phyloP scores from a whole-genome alignment of 768 basidiomycete genomes.

The Chiua virens region DNA sequence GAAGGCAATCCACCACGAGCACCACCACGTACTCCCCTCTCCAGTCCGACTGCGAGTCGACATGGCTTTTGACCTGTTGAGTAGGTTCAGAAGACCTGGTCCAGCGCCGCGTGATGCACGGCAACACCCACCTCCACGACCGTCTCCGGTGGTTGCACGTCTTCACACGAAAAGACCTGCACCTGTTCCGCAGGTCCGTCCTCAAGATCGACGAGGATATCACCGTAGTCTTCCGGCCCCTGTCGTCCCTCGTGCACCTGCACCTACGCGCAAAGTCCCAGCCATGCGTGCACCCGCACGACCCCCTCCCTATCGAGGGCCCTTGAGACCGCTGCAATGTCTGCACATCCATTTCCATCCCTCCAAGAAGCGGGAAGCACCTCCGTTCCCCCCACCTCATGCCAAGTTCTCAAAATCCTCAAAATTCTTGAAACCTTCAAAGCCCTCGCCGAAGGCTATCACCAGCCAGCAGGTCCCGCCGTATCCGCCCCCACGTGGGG shows the following conservation, averaged over 20 bases:
- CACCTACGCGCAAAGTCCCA: slow-evolving; percentile 16
- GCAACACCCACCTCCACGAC: slow-evolving; percentile 15
- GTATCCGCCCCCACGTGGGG: slow-evolving; percentile 24
- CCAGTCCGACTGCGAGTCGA: slow-evolving; percentile 8
- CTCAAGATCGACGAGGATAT: slow-evolving; percentile 19
- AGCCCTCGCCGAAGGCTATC: background rate
- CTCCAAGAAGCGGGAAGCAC: slow-evolving; percentile 19
- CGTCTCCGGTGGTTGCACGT: slow-evolving; percentile 14
- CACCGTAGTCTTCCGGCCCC: slow-evolving; percentile 8
- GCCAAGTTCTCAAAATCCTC: background rate
- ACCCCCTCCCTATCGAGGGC: slow-evolving; percentile 9
- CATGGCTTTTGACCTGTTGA: slow-evolving; percentile 30
- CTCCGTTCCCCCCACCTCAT: slow-evolving; percentile 5
- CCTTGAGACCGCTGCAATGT: slow-evolving; percentile 18
- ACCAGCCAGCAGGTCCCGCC: slow-evolving; percentile 13
- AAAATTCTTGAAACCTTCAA: too few relatives aligned
- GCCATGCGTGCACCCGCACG: slow-evolving; percentile 8
- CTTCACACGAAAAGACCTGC: slow-evolving; percentile 18
- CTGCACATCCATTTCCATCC: slow-evolving; percentile 29
- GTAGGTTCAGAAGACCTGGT: slow-evolving; percentile 20
- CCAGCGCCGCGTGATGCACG: slow-evolving; percentile 14
- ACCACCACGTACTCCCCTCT: slow-evolving; percentile 6
- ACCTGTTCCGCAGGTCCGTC: slow-evolving; percentile 15
- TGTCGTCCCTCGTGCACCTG: slow-evolving; percentile 9
- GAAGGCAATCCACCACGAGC: slow-evolving; percentile 3